These are phyloP conservation scores for Cordyceps cicadae DNA, from an alignment of 2,329 filamentous ascomycete species.

Conservation along the genomic window DNA sequence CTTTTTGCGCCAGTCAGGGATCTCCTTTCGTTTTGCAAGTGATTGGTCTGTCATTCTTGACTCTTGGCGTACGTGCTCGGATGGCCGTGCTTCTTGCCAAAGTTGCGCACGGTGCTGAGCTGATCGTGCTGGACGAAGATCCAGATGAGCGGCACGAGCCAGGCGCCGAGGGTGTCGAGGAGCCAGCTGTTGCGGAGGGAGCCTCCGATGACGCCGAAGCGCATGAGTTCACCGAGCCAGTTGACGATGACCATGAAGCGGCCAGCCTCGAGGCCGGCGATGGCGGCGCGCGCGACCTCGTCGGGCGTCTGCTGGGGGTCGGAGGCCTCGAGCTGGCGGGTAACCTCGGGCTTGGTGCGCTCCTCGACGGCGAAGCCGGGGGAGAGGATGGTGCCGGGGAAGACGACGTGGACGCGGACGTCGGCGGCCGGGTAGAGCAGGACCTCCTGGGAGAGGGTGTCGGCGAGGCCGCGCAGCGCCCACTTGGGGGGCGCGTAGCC, in stretches of 20 bases:
- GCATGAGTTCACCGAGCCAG: constrained; percentile 64
- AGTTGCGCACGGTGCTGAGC: constrained; percentile 49
- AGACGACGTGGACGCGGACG: constrained; percentile 73
- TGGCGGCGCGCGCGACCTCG: constrained; percentile 61
- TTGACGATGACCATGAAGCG: constrained; percentile 72
- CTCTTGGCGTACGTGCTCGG: constrained; percentile 38
- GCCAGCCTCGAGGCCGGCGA: constrained; percentile 70
- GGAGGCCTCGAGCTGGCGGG: constrained; percentile 68
- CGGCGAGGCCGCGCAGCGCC: constrained; percentile 73
- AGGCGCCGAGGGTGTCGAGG: constrained; percentile 49
- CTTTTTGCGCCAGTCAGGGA: background rate
- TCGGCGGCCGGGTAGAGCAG: constrained; percentile 76
- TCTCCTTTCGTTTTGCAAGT: constrained; percentile 11
- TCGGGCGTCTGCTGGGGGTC: constrained; percentile 75
- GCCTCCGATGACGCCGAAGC: constrained; percentile 49
- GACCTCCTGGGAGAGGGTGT: constrained; percentile 76
- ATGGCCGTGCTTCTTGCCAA: constrained; percentile 50
- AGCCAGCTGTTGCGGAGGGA: constrained; percentile 51
- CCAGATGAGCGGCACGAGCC: constrained; percentile 47
- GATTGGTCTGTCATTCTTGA: constrained; percentile 15
- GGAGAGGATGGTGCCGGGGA: constrained; percentile 73
- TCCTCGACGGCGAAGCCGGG: constrained; percentile 72
- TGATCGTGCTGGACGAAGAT: constrained; percentile 49
- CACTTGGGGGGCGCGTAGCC: constrained; percentile 80
- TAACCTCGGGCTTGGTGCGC: constrained; percentile 69